phyloP scores from a whole-genome alignment of 208 protist genomes.

The Histomonas meleagridis region DNA sequence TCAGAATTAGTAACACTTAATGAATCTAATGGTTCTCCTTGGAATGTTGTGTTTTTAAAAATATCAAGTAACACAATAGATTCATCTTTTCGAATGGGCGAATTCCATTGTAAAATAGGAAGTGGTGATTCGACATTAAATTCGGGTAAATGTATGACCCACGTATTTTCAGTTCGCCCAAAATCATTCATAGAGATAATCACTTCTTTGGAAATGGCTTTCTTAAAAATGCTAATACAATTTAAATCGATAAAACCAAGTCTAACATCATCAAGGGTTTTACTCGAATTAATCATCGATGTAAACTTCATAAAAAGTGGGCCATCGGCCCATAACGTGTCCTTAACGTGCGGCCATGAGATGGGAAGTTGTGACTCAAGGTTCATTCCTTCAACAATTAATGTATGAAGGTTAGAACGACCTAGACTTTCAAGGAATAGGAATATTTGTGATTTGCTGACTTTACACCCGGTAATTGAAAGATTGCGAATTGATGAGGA shows the following conservation, averaged over 20 bases:
- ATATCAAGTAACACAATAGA: neutral
- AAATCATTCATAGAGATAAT: neutral
- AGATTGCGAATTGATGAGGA: neutral
- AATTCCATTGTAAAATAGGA: neutral
- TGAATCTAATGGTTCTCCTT: neutral
- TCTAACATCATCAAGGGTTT: neutral
- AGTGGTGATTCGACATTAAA: neutral
- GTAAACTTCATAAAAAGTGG: neutral
- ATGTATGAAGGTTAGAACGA: neutral
- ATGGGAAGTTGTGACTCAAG: neutral
- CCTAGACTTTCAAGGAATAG: neutral
- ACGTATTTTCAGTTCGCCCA: neutral
- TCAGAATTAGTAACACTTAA: neutral
- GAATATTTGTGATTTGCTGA: neutral
- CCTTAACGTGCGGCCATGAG: constrained; percentile 24
- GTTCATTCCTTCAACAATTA: neutral
- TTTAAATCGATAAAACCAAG: neutral
- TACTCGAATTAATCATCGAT: neutral
- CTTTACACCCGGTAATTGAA: constrained; percentile 11
- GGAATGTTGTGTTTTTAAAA: neutral
- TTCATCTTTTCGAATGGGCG: neutral
- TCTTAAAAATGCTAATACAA: neutral
- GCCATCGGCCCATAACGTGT: neutral
- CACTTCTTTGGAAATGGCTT: neutral
- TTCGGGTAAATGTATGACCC: neutral